Evolutionary conservation across 1,139 yeast genomes (phyloP).

Genomic region (Scheffersomyces parashehatae): DNA sequence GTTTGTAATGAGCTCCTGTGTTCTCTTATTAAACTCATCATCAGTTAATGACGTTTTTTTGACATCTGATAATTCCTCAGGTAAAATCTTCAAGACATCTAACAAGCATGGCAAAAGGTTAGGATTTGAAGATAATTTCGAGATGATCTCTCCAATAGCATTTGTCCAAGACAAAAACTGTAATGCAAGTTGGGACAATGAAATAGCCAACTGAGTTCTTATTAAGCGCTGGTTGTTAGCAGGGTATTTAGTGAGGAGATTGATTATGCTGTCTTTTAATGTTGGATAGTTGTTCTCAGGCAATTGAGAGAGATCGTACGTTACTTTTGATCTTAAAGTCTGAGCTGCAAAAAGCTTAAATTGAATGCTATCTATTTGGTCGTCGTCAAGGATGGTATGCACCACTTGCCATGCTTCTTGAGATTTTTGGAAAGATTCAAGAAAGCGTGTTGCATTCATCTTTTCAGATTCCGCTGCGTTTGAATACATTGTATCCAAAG

Average conservation of each 20-base stretch:
- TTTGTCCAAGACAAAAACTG: constrained; percentile 74
- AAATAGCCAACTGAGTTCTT: constrained; percentile 76
- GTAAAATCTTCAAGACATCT: constrained; percentile 82
- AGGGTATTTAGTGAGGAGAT: constrained; percentile 50
- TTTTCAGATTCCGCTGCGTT: constrained; percentile 53
- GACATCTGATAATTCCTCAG: constrained; percentile 84
- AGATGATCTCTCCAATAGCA: constrained; percentile 68
- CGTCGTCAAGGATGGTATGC: constrained; percentile 33
- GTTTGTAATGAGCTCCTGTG: constrained; percentile 58
- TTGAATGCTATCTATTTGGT: constrained; percentile 42
- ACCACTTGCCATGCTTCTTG: constrained; percentile 63
- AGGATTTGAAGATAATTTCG: constrained; percentile 43
- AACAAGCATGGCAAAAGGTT: constrained; percentile 49
- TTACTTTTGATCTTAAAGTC: constrained; percentile 79
- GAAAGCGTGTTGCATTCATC: constrained; percentile 60
- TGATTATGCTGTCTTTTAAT: constrained; percentile 63
- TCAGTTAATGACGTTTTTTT: constrained; percentile 79
- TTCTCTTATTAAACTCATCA: constrained; percentile 71
- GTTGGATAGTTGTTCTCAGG: constrained; percentile 52
- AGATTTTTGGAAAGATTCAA: constrained; percentile 84
- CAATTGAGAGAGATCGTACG: constrained; percentile 80
- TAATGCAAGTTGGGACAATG: constrained; percentile 78
- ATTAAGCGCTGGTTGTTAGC: constrained; percentile 50
- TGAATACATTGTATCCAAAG: constrained; percentile 64
- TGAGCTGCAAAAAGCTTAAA: constrained; percentile 81